Evolutionary conservation across 805 yeast genomes (phyloP), one percentile per base, ranked within the genome.

Genomic region (Ogataea ramenticola): DNA sequence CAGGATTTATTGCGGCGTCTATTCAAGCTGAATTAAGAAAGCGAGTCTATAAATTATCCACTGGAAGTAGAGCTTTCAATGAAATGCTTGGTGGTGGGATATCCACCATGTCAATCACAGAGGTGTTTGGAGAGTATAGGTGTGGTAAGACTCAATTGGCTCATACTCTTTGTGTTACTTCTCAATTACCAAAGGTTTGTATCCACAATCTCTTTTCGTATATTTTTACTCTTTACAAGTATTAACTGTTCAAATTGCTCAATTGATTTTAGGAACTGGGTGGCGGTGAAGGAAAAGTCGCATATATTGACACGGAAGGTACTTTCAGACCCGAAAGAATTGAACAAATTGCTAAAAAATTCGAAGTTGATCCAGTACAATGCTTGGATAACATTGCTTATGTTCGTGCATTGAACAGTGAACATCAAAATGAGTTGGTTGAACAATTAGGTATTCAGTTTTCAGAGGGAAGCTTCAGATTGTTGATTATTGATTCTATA

Each of bases 71-170:
- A 55, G 80, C 80, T 43, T 68, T 84, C 41, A 88, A 84, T 55
- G 71, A 79, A 4, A 68, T 82, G 21, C 64, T 84, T 12, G 89
- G 89, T 12, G 91, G 89, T 9, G 90, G 91, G 0, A 67, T 84
- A 36, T 81, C 79, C 66, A 80, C 90, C 0, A 86, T 86, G 70
- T 76, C 86, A 29, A 79, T 83, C 43, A 82, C 89, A 0, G 91
- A 84, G 58, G 87, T 82, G 0, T 84, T 81, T 64, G 91, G 91
- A 1, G 91, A 84, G 53, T 84, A 80, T 52, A 68, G 91, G 56
- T 83, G 90, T 44, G 91, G 91, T 35, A 84, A 84, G 55, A 82
- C 90, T n/a, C 91, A 84, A 58, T 62, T 84, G 58, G 81, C 90
- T 20, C 91, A 84, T 57, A 84, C 91, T 0, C 66, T 84, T 45